These are phyloP conservation scores for Phaeosphaeria sp. DNA, from an alignment of 2,329 filamentous ascomycete genomes.

Conservation along the genomic window DNA sequence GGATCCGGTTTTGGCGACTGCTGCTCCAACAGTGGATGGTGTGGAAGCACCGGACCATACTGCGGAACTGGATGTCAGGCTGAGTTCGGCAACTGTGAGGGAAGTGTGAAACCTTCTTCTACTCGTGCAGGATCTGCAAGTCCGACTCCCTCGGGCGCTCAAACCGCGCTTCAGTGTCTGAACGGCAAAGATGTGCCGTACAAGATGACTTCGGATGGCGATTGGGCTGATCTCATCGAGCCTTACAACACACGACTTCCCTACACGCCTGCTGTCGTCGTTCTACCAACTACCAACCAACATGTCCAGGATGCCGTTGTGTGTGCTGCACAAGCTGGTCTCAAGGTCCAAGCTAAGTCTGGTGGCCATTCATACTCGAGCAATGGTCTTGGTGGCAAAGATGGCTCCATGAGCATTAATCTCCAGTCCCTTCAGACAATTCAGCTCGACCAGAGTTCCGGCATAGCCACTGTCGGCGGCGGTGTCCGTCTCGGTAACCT, in stretches of 20 bases:
- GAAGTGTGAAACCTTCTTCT: constrained; percentile 14
- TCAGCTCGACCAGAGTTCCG: constrained; percentile 48
- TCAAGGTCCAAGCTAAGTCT: constrained; percentile 67
- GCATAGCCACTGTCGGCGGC: constrained; percentile 55
- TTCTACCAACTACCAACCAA: constrained; percentile 60
- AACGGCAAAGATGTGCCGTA: constrained; percentile 43
- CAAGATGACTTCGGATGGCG: constrained; percentile 32
- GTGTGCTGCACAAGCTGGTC: constrained; percentile 59
- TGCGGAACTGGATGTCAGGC: constrained; percentile 43
- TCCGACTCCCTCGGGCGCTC: constrained; percentile 17
- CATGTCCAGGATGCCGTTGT: constrained; percentile 65
- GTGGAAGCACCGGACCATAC: constrained; percentile 18
- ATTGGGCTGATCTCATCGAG: constrained; percentile 36
- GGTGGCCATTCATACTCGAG: constrained; percentile 70
- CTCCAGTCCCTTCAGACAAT: constrained; percentile 56
- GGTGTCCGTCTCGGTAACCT: constrained; percentile 57
- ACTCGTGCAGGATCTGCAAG: constrained; percentile 10
- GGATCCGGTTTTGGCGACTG: constrained; percentile 45
- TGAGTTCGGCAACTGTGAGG: constrained; percentile 39
- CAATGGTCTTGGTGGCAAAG: constrained; percentile 57
- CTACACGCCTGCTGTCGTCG: constrained; percentile 61
- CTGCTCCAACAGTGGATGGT: constrained; percentile 48
- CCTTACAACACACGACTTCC: constrained; percentile 47
- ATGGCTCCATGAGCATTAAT: constrained; percentile 58
- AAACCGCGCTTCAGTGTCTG: constrained; percentile 36